Conservation (phyloP, 805 yeast genomes). For the Sugiyamaella marilandica region DNA sequence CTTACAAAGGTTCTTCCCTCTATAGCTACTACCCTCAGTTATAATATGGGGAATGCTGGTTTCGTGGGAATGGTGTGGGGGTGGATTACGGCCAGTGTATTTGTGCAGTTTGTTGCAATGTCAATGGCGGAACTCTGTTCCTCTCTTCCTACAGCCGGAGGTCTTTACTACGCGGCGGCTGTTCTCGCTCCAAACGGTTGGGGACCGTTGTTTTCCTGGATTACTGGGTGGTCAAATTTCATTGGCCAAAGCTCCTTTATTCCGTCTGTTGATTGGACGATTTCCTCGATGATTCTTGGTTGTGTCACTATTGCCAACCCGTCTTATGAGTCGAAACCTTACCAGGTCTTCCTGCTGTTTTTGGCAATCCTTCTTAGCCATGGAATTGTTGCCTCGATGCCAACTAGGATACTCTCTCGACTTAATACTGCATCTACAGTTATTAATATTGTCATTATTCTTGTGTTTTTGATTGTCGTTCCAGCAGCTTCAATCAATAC, state of each 20-base stretch:
- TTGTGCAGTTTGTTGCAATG: constrained; percentile 50
- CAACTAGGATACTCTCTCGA: constrained; percentile 48
- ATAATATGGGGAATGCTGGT: constrained; percentile 47
- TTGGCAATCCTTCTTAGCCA: constrained; percentile 45
- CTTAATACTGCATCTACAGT: constrained; percentile 47
- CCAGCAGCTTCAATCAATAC: constrained; percentile 34
- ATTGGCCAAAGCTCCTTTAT: constrained; percentile 56
- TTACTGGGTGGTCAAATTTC: constrained; percentile 62
- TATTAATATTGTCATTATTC: constrained; percentile 46
- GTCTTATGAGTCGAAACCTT: constrained; percentile 39
- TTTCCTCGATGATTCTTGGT: constrained; percentile 53
- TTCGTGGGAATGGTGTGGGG: constrained; percentile 28
- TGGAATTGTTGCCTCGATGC: constrained; percentile 45
- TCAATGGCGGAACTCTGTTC: constrained; percentile 51
- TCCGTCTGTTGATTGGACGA: constrained; percentile 53
- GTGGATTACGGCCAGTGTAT: constrained; percentile 47
- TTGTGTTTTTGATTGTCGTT: constrained; percentile 49
- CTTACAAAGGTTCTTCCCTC: constrained; percentile 45
- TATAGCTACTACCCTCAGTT: constrained; percentile 54
- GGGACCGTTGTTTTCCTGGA: constrained; percentile 52
- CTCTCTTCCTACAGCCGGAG: constrained; percentile 62
- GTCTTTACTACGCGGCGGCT: constrained; percentile 64
- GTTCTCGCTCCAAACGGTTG: constrained; percentile 50
- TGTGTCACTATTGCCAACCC: constrained; percentile 40
- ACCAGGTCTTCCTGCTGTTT: constrained; percentile 48